These are phyloP conservation scores for Plantago coronopus DNA, from an alignment of 305 asterid species.

Conservation along the genomic window DNA sequence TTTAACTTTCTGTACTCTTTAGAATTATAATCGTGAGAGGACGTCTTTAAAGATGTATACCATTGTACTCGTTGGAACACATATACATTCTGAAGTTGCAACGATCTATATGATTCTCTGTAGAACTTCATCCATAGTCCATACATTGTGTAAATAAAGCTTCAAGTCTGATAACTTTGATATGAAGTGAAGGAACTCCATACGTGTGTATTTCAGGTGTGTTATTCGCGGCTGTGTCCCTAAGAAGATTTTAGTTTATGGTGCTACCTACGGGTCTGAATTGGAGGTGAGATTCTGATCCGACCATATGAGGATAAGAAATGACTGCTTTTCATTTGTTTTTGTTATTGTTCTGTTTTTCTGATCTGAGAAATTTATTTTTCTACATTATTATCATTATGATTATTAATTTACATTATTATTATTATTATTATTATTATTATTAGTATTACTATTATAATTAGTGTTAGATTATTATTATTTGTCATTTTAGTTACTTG, in stretches of 20 bases:
- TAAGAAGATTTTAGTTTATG: conserved; percentile 95
- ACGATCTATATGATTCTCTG: conserved; percentile 7
- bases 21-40: neutral
- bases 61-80: neutral
- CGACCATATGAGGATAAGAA: no score
- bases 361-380: neutral
- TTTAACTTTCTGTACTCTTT: neutral
- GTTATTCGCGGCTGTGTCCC: conserved; percentile 99
- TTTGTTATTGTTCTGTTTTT: neutral
- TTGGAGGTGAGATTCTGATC: conserved; percentile 61
- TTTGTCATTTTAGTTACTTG: no score
- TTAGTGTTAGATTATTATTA: no score
- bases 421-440: no score
- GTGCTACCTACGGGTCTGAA: conserved; percentile 93
- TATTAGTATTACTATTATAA: no score
- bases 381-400: no score
- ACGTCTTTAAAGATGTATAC: no score
- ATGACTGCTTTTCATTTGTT: neutral
- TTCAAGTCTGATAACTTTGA: conserved; percentile 5
- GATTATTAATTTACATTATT: no score
- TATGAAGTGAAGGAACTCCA: conserved; percentile 18
- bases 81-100: conserved; percentile 7
- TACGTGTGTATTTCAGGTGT: conserved; percentile 55
- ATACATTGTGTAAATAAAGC: neutral
- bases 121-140: neutral